Evolutionary conservation across 352 stramenopile genomes (phyloP), one percentile per base, ranked within the genome.

Genomic region (Pythium vanterpoolii): DNA sequence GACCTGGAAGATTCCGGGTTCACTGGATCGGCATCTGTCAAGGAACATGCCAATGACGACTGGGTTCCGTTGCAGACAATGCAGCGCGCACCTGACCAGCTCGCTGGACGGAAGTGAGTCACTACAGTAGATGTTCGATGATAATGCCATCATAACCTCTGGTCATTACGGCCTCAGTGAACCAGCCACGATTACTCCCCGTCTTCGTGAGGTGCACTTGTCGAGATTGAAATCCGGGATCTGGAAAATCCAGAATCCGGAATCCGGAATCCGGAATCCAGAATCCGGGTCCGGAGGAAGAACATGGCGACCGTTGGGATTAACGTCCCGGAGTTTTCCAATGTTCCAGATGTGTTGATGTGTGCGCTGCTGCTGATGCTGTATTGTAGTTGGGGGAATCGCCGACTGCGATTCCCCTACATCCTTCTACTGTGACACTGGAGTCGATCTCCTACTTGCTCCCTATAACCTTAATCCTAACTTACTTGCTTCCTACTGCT

Each of bases 351-450:
- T 40, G 14, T 40, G 10, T 40, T 5, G 4, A 2, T 2, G 40
- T 51, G 27, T 51, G 33, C 21, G 31, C 49, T 44, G 34, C 28
- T 57, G 19, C 19, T 34, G 34, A n/a, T n/a, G n/a, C 40, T 54
- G 28, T 58, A 60, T 60, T 60, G 39, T 60, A 49, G 39, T 49
- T 19, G 52, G 39, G 38, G 50, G 34, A 48, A 47, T 36, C 50
- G 26, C 50, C 50, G 27, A 57, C 10, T 57, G 50, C 38, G 36
- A 26, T 23, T 57, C 50, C 50, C 34, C 34, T 34, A 18, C 36
- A 39, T 57, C 34, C 50, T 36, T 57, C 36, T 57, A 57, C 50
- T 57, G n/a, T 57, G 50, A 47, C 50, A 47, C 47, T 55, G 47
- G n/a, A 10, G 21, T 11, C 36, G 49, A 30, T 31, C 21, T 56